Evolutionary conservation across 768 basidiomycete species (phyloP), one percentile per base, ranked within the genome.

Genomic region (Astraeus odoratus): DNA sequence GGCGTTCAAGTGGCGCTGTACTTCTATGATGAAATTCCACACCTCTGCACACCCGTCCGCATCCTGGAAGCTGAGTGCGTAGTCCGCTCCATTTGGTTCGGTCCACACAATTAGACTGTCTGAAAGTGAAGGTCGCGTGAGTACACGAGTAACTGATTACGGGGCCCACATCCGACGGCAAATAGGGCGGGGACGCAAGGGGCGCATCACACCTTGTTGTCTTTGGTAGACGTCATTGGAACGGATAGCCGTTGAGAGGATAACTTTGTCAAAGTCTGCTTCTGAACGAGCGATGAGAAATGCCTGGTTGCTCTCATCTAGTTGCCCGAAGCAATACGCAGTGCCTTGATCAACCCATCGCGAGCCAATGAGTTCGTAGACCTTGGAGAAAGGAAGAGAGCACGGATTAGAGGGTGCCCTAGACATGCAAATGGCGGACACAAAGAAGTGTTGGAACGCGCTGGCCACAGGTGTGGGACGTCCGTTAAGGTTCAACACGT

Each of bases 101-200:
- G 95, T 98, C 96, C 96, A 99, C 16, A 97, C 95, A 55, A 99
- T 97, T 39, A 99, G 76, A 10, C 96, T 99, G 59, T 97, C 95
- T 94, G 66, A 24, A 20, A 29, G 27, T 5, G 15, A 19, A 41
- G 45, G 54, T 45, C 31, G 44, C 23, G 49, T 50, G 50, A 58
- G 53, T 46, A 25, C 37, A 22, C 29, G 9, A 44, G 43, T 34
- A 33, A 42, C 8, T 42, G 24, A 49, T 42, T 57, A 31, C 29
- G 48, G 25, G 30, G 51, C 39, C 26, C 15, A 20, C 47, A 30
- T 29, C 19, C 27, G 20, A 22, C 34, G 12, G 22, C 0, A 40
- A 29, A 49, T 15, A 41, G 40, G 45, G 41, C 26, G 16, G 43
- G 39, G 27, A 36, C 46, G 20, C 36, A 39, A 39, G 29, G 44